These are phyloP conservation scores for Rubia tinctorum DNA, from an alignment of 305 asterid genomes.

Conservation along the genomic window DNA sequence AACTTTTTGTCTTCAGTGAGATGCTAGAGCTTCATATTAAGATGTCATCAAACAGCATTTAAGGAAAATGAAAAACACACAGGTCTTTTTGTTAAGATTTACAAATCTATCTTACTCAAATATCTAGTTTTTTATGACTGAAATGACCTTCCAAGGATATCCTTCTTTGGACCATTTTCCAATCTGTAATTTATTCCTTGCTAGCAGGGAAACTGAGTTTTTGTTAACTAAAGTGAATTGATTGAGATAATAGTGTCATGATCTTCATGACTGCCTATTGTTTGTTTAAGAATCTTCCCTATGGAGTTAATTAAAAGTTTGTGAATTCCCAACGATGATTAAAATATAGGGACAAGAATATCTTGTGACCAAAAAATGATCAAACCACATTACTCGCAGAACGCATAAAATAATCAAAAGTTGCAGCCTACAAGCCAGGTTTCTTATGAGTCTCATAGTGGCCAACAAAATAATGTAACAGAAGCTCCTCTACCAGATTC, in stretches of 20 bases:
- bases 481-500: constrained; percentile 77
- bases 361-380: constrained; percentile 13
- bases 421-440: constrained; percentile 49
- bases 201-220: background rate
- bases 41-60: constrained; percentile 27
- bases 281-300: constrained; percentile 2
- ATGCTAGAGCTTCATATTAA: constrained; percentile 42
- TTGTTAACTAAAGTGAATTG: background rate
- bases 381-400: constrained; percentile 35
- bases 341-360: background rate
- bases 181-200: background rate
- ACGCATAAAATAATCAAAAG: constrained; percentile 48
- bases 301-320: background rate
- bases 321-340: background rate
- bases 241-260: background rate
- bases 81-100: constrained; percentile 31
- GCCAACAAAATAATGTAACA: constrained; percentile 46
- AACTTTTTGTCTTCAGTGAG: background rate
- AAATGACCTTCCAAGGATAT: background rate
- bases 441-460: constrained; percentile 65
- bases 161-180: background rate
- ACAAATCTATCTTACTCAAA: background rate
- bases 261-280: background rate
- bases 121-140: background rate
- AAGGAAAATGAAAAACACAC: constrained; percentile 52